A percentile compares a stretch with the other conserved stretches of the same genome.
These are phyloP conservation scores for Saturnispora saitoi DNA, from an alignment of 805 yeast species.

Conservation along the genomic window DNA sequence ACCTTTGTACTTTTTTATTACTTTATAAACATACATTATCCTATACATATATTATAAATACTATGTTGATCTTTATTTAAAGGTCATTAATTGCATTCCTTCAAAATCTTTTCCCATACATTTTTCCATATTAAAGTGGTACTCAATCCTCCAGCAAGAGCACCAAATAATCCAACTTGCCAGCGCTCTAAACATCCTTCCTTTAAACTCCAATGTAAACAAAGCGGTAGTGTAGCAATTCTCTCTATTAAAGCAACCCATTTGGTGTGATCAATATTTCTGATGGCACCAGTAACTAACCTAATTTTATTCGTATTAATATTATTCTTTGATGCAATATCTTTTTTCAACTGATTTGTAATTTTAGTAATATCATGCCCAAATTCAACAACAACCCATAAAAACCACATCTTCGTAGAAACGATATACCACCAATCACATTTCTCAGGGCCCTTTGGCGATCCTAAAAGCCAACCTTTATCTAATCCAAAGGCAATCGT, in stretches of 20 bases:
- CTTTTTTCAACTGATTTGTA: not conserved
- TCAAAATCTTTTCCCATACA: slow-evolving; percentile 11
- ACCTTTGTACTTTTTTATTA: not conserved
- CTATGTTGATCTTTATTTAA: too few relatives aligned
- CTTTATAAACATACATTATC: not conserved
- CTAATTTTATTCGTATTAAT: not conserved
- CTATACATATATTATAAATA: not conserved
- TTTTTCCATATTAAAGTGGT: slow-evolving; percentile 19
- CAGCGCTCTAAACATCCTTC: slow-evolving; percentile 28
- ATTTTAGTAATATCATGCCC: slow-evolving; percentile 12
- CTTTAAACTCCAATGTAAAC: slow-evolving; percentile 31
- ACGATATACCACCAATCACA: slow-evolving; percentile 24
- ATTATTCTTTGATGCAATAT: not conserved
- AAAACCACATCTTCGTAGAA: slow-evolving; percentile 30
- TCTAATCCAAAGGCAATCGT: slow-evolving; percentile 28
- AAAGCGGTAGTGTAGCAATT: slow-evolving; percentile 29
- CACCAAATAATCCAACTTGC: slow-evolving; percentile 30
- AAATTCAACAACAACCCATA: slow-evolving; percentile 28
- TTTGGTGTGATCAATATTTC: slow-evolving; percentile 8
- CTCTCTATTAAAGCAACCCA: slow-evolving; percentile 21
- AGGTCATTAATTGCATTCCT: not conserved
- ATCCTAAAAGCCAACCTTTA: slow-evolving; percentile 24
- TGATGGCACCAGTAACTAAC: slow-evolving; percentile 1
- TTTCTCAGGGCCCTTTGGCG: slow-evolving; percentile 11
- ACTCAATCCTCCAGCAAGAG: slow-evolving; percentile 18